Evolutionary conservation across 768 basidiomycete genomes (phyloP), one percentile per base, ranked within the genome.

Genomic region (Suillus brevipes): DNA sequence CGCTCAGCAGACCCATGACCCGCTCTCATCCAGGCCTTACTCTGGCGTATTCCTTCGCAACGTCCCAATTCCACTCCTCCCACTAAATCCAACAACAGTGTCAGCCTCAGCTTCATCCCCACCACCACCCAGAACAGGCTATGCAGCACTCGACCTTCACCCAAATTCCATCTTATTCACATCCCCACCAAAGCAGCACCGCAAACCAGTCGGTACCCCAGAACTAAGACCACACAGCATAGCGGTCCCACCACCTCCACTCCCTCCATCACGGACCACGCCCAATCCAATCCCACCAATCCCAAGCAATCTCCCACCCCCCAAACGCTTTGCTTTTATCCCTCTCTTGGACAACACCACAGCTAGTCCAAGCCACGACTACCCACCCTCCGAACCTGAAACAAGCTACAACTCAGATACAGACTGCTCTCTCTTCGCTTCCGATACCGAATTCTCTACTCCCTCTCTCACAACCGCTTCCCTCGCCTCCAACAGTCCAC

Each of bases 51-150:
- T 84, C 55, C 78, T 81, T 38, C 78, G 79, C 14, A 76, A 78
- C 34, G 89, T 91, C 7, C 89, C 89, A 45, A 88, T 91, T 47
- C 82, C 82, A 4, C 80, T 91, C 0, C 71, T 91, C 2, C 89
- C 89, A 0, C 79, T 91, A 31, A 80, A 82, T 31, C 71, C 80
- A 47, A 69, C 55, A 56, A 47, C 40, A 36, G 23, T 59, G 9
- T 63, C 49, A 20, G 38, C 61, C 20, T 28, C 38, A 4, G 14
- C 6, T 4, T 55, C 56, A 2, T 23, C 57, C 10, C 38, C 38
- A 12, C 57, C 25, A 10, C 57, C 38, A 20, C 38, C 38, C 8
- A 59, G 16, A 40, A 40, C 57, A 40, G 38, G 57, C 18, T 59
- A 59, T 42, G 1, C 57, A 25, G 57, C 38, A 18, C 57, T 59